Evolutionary conservation across 768 basidiomycete species (phyloP).

Genomic region (Xerocomellus chrysenteron): DNA sequence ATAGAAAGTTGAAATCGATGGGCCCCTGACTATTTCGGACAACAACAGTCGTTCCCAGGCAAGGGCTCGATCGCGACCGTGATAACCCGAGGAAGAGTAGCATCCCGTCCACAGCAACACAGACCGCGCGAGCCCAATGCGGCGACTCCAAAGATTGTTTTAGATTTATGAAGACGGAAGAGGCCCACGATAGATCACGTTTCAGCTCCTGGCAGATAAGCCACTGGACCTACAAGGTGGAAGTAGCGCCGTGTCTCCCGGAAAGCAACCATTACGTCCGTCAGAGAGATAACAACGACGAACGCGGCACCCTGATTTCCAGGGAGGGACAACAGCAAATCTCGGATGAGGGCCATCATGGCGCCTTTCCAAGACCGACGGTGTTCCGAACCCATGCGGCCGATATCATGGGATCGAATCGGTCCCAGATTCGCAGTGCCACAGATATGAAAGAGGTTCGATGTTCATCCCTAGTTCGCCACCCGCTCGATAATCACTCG

Average conservation of each 20-base stretch:
- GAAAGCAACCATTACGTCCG: not conserved
- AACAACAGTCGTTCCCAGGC: not conserved
- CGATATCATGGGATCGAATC: not conserved
- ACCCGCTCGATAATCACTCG: not conserved
- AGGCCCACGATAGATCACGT: not conserved
- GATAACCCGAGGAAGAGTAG: not conserved
- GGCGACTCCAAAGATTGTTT: not conserved
- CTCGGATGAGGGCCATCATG: not conserved
- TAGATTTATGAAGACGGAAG: not conserved
- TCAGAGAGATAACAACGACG: not conserved
- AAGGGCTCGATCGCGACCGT: not conserved
- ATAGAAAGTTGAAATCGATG: not conserved
- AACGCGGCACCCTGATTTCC: conserved; percentile 1
- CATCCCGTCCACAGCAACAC: not conserved
- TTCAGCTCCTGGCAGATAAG: conserved; percentile 12
- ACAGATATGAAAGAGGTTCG: conserved; percentile 1
- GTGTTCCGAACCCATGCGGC: conserved; percentile 4
- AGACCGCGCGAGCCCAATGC: not conserved
- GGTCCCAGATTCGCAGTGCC: not conserved
- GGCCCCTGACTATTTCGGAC: not conserved
- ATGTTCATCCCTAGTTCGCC: conserved; percentile 1
- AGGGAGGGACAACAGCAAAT: not conserved
- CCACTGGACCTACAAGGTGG: not conserved
- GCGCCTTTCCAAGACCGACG: not conserved
- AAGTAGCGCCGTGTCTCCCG: conserved; percentile 1